Base-by-base conservation (phyloP, 2,329 filamentous ascomycete species). In the Fonsecaea nubica region DNA sequence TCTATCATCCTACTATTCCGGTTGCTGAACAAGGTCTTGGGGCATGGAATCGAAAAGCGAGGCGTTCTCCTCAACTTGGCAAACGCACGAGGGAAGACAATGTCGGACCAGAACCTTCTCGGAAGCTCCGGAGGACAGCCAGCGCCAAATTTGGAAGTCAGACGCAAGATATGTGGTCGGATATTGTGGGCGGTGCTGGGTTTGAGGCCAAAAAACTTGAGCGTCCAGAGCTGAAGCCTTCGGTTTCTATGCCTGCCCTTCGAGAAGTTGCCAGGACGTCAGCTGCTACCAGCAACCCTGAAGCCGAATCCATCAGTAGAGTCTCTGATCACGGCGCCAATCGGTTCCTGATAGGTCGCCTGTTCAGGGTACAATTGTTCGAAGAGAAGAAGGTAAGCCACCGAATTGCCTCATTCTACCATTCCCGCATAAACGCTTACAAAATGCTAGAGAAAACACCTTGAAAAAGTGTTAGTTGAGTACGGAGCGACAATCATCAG, bases 101-200 rank as follows among this genome's bases (percentile, higher is more conserved):
- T 10, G 73, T 78, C 0, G 79, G 78, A 2, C 86, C 88, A 48
- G 84, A 85, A 8, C 88, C 90, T 4, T 87, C 87, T 69, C 87
- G 93, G 71, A 98, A 97, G 80, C 80, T 99, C 71, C 88, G 95
- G 71, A 90, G 93, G 74, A 93, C 92, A 5, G 91, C 93, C 25
- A 97, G 93, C 77, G 89, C 90, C 75, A 94, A 92, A 76, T 81
- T 98, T 36, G 89, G 85, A 65, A 90, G 85, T 58, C 93, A 97
- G 74, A 90, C 89, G 71, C 89, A 93, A 73, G 89, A 87, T 33
- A 85, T 98, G n/a, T 98, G 94, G 94, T 90, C 90, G 4, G 92
- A 96, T 73, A 96, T 99, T 66, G 85, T 95, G 30, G 88, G 88
- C 63, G 74, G 73, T 15, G 77, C 76, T 1, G 21, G 74, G 75